Base-by-base conservation (phyloP, 169 alveolate species). In the Babesia caballi region DNA sequence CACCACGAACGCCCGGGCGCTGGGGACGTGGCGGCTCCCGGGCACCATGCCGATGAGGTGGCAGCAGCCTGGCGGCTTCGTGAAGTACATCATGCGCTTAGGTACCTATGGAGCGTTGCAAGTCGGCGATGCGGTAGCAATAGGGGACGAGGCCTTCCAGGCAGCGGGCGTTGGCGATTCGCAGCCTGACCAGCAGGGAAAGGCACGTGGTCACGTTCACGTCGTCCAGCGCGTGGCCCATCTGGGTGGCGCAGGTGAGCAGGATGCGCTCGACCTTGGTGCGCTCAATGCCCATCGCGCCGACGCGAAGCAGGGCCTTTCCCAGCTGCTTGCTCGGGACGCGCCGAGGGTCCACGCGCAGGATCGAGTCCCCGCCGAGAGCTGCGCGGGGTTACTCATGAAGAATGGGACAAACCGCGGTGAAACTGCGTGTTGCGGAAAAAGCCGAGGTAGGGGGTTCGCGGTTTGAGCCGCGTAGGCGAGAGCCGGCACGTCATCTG, bases 191-290 rank as follows among this genome's bases (percentile, higher is more conserved):
- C 66, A 77, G 36, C 33, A 77, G 30, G 23, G 51, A 41, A 0
- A 77, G 41, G 36, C 27, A 60, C 21, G 74, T 77, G 30, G 32
- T 12, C 42, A 77, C 25, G 61, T 77, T 77, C 8, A 42, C 74
- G 15, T 66, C 85, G 41, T 77, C 85, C 66, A 77, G 27, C 9
- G 85, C 81, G 17, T 63, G 71, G 15, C 59, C 57, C 82, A 77
- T 77, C 35, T 49, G 58, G 35, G 28, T 66, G 1, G 58, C 73
- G 3, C 50, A 46, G 40, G 58, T 46, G 19, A 54, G 27, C 49
- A 77, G 66, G 15, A 77, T 38, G 28, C 49, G 60, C 47, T 68
- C 76, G 12, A 77, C 14, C 41, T 57, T 58, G 33, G 47, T 21
- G 27, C 56, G 36, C 15, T 28, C 57, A 17, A 30, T 5, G 9